These are phyloP conservation scores for Davidsoniella australis DNA, from an alignment of 2,329 filamentous ascomycete genomes.

Conservation along the genomic window DNA sequence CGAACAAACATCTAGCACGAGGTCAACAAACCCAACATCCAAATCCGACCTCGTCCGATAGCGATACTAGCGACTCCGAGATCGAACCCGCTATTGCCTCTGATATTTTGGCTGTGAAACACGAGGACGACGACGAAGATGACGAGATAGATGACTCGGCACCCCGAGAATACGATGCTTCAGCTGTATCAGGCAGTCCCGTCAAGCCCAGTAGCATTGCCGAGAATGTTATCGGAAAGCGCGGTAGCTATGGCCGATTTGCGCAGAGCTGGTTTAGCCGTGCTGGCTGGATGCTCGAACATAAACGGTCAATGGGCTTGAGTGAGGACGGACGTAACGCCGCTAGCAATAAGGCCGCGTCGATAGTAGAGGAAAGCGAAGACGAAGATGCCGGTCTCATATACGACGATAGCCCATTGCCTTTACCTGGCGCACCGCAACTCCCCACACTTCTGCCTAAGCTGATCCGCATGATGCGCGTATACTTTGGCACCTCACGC, in stretches of 20 bases:
- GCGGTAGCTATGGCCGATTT: constrained; percentile 75
- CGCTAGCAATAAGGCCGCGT: constrained; percentile 23
- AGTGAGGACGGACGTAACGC: constrained; percentile 24
- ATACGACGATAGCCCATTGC: constrained; percentile 6
- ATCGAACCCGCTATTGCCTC: constrained; percentile 32
- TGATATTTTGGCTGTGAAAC: constrained; percentile 16
- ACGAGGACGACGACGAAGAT: constrained; percentile 1
- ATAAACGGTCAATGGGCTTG: constrained; percentile 52
- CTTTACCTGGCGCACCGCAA: constrained; percentile 1
- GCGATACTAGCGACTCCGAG: constrained; percentile 14
- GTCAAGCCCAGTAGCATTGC: constrained; percentile 47
- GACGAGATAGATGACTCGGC: constrained; percentile 30
- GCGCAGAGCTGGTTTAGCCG: constrained; percentile 82
- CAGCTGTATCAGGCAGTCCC: constrained; percentile 17
- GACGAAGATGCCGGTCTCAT: constrained; percentile 9
- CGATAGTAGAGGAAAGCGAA: constrained; percentile 12
- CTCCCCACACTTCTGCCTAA: constrained; percentile 54
- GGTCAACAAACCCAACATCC: neutral
- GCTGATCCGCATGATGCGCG: constrained; percentile 62
- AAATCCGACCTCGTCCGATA: neutral
- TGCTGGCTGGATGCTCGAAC: constrained; percentile 61
- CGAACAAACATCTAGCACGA: constrained; percentile 23
- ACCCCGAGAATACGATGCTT: constrained; percentile 20
- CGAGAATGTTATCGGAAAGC: constrained; percentile 71
- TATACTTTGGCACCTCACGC: constrained; percentile 63